Conservation (phyloP, 257 asterid species). For the Solanum stenotomum region DNA sequence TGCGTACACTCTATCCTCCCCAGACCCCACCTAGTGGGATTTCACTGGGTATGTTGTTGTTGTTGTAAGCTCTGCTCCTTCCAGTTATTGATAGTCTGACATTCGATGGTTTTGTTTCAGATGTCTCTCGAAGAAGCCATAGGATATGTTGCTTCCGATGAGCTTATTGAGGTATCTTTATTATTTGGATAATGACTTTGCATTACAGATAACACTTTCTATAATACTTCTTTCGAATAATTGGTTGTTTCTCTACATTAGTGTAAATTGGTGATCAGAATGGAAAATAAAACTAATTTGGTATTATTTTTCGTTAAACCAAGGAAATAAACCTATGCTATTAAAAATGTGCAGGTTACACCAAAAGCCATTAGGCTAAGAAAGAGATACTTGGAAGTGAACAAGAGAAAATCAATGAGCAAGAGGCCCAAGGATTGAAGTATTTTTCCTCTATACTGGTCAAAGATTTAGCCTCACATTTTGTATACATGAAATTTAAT, state of each 20-base stretch:
- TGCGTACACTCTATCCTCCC: too few species aligned
- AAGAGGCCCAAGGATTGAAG: constrained; percentile 66
- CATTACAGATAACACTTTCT: neutral
- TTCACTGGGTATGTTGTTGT: too few species aligned
- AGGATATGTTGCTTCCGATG: constrained; percentile 93
- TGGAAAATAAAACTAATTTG: neutral
- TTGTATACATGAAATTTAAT: neutral
- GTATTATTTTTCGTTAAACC: neutral
- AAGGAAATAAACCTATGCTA: neutral
- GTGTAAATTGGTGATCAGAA: neutral
- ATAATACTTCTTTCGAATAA: neutral
- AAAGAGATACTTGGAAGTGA: constrained; percentile 79
- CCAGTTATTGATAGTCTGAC: neutral
- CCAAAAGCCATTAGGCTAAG: constrained; percentile 85
- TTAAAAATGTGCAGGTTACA: constrained; percentile 59
- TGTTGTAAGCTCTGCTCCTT: neutral
- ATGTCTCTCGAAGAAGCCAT: constrained; percentile 94
- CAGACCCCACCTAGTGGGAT: too few species aligned
- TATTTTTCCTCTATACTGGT: neutral
- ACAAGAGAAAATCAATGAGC: constrained; percentile 77
- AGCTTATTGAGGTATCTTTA: constrained; percentile 80
- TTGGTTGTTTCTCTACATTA: neutral
- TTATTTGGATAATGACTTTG: neutral
- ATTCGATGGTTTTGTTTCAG: constrained; percentile 29
- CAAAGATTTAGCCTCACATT: neutral